phyloP scores from a whole-genome alignment of 2,329 filamentous ascomycete species.

The Geosmithia flava region DNA sequence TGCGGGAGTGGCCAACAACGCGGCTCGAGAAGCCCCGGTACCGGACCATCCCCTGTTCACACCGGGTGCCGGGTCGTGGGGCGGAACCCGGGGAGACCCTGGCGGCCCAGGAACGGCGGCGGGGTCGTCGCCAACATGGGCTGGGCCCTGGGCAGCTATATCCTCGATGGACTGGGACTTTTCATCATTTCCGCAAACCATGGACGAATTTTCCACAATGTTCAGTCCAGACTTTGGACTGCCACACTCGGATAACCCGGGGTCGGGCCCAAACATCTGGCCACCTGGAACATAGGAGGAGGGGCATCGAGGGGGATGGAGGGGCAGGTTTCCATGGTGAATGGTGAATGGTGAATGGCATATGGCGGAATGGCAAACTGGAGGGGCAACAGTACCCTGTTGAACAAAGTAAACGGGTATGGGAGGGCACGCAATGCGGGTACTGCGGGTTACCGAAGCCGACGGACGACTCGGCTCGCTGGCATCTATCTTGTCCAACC shows the following conservation, averaged over 20 bases:
- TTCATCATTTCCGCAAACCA: constrained; percentile 22
- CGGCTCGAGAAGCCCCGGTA: neutral
- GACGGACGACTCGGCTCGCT: neutral
- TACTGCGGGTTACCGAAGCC: no score
- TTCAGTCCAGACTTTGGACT: neutral
- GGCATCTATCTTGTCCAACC: neutral
- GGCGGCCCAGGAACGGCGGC: constrained; percentile 8
- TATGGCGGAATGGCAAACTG: no score
- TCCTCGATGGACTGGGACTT: constrained; percentile 22
- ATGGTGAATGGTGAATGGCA: no score
- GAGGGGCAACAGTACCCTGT: no score
- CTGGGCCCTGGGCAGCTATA: constrained; percentile 2
- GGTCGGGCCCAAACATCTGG: neutral
- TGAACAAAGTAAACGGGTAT: no score
- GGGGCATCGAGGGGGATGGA: no score
- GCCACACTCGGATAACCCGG: neutral
- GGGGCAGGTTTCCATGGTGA: no score
- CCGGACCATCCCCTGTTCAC: neutral
- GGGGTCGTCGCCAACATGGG: constrained; percentile 10
- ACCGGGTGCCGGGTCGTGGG: neutral
- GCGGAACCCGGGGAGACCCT: constrained; percentile 3
- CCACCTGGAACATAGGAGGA: neutral
- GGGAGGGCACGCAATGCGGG: no score
- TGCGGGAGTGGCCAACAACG: neutral
- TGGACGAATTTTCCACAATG: constrained; percentile 20